Conservation (phyloP, 2,329 filamentous ascomycete species). For the Cordyceps javanica region DNA sequence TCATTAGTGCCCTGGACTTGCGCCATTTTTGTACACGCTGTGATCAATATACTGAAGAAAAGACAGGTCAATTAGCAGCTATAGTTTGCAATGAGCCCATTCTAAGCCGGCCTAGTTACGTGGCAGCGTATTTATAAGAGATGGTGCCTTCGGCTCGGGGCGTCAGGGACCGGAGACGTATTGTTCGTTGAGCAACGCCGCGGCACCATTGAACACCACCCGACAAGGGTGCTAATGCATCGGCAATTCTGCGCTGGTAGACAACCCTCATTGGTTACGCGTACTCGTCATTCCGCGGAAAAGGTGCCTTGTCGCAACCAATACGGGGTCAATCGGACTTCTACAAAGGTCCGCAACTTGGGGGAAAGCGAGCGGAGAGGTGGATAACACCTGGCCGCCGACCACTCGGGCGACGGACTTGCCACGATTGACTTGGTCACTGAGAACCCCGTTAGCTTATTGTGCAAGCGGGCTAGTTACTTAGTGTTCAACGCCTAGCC, state of each 20-base stretch:
- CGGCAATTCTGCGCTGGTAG: neutral
- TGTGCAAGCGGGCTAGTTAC: too few relatives aligned
- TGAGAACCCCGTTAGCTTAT: neutral
- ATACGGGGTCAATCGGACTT: neutral
- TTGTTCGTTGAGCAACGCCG: neutral
- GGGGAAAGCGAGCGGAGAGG: neutral
- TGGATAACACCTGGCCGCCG: neutral
- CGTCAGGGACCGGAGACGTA: neutral
- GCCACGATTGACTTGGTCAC: neutral
- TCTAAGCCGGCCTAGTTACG: neutral
- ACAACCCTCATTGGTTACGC: too few relatives aligned
- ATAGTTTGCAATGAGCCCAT: neutral
- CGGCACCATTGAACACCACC: neutral
- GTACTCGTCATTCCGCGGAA: neutral
- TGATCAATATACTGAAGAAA: neutral
- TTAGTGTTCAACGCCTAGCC: neutral
- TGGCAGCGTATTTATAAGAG: neutral
- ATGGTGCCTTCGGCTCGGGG: neutral
- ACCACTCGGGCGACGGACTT: neutral
- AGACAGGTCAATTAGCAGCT: neutral
- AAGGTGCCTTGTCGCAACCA: neutral
- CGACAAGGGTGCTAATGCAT: neutral
- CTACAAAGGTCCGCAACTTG: neutral
- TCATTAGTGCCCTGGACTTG: constrained; percentile 30
- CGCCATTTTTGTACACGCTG: constrained; percentile 13